Percentiles rank a stretch among this genome's conserved stretches.
These are phyloP conservation scores for Castanospermum australe DNA, from an alignment of 306 rosid genomes.

Conservation along the genomic window DNA sequence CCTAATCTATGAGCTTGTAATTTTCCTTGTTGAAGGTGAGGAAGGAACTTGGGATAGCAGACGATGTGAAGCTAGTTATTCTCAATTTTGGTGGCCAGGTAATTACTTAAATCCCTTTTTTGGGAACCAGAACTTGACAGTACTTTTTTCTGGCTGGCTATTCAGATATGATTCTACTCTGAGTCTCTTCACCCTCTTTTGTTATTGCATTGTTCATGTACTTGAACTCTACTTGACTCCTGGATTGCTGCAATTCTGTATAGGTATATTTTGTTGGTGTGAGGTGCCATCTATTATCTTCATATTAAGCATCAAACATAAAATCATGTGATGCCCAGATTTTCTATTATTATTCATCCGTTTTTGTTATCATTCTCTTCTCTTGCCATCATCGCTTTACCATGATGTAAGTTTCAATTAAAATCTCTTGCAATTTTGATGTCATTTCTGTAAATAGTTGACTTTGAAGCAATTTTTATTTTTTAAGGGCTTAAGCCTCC, in stretches of 20 bases:
- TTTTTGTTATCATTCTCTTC: neutral
- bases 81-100: slow-evolving; percentile 99
- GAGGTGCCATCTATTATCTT: neutral
- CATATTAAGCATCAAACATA: neutral
- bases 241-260: neutral
- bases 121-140: neutral
- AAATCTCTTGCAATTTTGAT: neutral
- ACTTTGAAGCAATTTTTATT: neutral
- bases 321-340: neutral
- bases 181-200: neutral
- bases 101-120: slow-evolving; percentile 19
- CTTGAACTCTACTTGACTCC: neutral
- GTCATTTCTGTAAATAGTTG: neutral
- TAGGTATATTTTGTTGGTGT: neutral
- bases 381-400: neutral
- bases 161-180: neutral
- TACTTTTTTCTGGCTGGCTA: neutral
- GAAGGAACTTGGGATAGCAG: slow-evolving; percentile 71
- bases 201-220: neutral
- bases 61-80: slow-evolving; percentile 74
- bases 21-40: slow-evolving; percentile 65
- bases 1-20: neutral
- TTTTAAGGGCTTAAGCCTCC: neutral
- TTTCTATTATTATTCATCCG: neutral
- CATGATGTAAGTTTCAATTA: neutral